Conservation (phyloP, 352 stramenopile species). For the Pythium coloratum region DNA sequence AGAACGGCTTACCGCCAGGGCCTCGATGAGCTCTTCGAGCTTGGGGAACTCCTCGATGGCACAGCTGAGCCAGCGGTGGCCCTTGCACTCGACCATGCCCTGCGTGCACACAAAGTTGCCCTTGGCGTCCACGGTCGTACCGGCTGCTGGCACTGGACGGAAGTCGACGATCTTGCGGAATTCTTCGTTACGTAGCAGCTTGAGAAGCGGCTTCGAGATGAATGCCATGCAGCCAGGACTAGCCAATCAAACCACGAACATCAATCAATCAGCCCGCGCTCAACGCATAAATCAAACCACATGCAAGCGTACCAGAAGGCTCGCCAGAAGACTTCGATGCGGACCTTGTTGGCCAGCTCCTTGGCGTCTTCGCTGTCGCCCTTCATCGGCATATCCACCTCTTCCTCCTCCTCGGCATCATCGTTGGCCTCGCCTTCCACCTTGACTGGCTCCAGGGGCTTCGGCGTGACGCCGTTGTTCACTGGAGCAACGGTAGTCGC, state of each 20-base stretch:
- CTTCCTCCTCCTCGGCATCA: slow-evolving; percentile 26
- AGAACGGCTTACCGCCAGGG: slow-evolving; percentile 43
- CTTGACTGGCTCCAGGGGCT: slow-evolving; percentile 13
- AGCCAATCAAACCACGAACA: slow-evolving; percentile 2
- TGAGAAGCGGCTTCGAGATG: slow-evolving; percentile 58
- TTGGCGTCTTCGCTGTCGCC: slow-evolving; percentile 22
- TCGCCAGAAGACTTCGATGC: slow-evolving; percentile 76
- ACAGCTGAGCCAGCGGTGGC: slow-evolving; percentile 81
- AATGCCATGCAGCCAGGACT: slow-evolving; percentile 78
- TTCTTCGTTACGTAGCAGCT: slow-evolving; percentile 60
- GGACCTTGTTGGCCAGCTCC: slow-evolving; percentile 39
- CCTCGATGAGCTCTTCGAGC: slow-evolving; percentile 59
- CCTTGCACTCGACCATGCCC: slow-evolving; percentile 70
- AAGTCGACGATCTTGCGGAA: slow-evolving; percentile 80
- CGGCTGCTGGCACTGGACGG: slow-evolving; percentile 66
- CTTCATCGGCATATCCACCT: slow-evolving; percentile 29
- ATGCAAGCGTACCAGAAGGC: slow-evolving; percentile 64
- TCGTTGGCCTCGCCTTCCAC: slow-evolving; percentile 16
- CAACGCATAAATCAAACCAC: not conserved
- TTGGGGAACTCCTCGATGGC: slow-evolving; percentile 65
- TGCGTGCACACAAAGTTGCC: slow-evolving; percentile 71
- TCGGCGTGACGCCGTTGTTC: not conserved
- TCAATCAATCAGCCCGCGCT: not conserved
- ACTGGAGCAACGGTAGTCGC: not conserved
- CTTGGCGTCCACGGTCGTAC: slow-evolving; percentile 50